Evolutionary conservation across 2,329 filamentous ascomycete genomes (phyloP).

Genomic region (Fusarium temperatum): DNA sequence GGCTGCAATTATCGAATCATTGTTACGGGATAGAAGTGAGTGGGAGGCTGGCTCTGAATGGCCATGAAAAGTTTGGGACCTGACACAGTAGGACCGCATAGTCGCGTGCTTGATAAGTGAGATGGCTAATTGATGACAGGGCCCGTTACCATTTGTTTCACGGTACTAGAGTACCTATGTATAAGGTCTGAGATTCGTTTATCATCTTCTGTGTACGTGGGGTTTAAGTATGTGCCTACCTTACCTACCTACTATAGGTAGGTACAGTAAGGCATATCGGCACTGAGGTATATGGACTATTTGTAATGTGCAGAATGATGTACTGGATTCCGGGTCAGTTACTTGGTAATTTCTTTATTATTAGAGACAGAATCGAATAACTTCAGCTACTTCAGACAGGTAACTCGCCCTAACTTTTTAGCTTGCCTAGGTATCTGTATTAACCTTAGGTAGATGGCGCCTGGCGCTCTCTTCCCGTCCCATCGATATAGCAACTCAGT

Average conservation of each 20-base stretch:
- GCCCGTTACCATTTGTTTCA: slow-evolving; percentile 4
- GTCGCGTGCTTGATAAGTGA: slow-evolving; percentile 20
- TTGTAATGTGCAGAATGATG: not conserved
- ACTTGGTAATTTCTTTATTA: not conserved
- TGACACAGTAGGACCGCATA: slow-evolving; percentile 17
- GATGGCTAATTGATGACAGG: not conserved
- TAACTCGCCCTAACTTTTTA: not conserved
- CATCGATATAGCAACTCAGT: not conserved
- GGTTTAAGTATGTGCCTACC: not conserved
- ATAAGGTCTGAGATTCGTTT: not conserved
- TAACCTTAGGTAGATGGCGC: not conserved
- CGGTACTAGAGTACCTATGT: not conserved
- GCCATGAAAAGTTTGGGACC: not conserved
- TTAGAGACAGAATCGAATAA: not conserved
- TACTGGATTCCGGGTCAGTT: not conserved
- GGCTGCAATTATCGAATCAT: not conserved
- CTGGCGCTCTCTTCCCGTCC: not conserved
- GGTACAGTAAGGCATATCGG: not conserved
- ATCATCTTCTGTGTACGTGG: not conserved
- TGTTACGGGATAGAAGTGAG: not conserved
- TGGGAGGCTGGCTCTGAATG: not conserved
- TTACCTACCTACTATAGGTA: not conserved
- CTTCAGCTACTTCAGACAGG: not conserved
- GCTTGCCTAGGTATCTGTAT: not conserved
- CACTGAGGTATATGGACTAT: not conserved